phyloP scores from a whole-genome alignment of 352 stramenopile genomes.

The Globisporangium barbulae region DNA sequence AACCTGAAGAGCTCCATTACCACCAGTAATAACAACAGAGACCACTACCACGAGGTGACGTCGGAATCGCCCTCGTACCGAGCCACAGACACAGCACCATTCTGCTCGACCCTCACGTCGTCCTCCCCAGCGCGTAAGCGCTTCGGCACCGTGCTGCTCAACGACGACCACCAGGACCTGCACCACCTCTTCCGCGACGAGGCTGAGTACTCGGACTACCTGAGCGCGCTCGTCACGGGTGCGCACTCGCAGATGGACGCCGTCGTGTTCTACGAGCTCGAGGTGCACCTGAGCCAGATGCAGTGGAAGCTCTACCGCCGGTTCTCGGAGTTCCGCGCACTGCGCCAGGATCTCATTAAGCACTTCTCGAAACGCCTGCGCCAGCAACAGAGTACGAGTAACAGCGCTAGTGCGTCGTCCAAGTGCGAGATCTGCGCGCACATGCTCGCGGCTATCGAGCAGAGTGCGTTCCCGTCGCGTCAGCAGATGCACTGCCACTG shows the following conservation, averaged over 20 bases:
- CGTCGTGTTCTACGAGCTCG: slow-evolving; percentile 67
- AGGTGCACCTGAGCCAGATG: slow-evolving; percentile 60
- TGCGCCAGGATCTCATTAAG: slow-evolving; percentile 62
- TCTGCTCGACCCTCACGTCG: slow-evolving; percentile 7
- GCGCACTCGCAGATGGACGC: slow-evolving; percentile 47
- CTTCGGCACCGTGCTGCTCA: slow-evolving; percentile 32
- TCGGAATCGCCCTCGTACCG: slow-evolving; percentile 10
- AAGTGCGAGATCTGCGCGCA: slow-evolving; percentile 60
- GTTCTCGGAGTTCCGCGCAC: slow-evolving; percentile 68
- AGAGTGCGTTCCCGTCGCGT: slow-evolving; percentile 45
- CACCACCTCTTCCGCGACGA: slow-evolving; percentile 60
- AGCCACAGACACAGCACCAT: background rate
- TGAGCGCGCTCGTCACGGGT: slow-evolving; percentile 41
- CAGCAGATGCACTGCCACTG: slow-evolving; percentile 26
- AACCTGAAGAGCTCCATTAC: slow-evolving; percentile 8
- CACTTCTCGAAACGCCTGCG: slow-evolving; percentile 37
- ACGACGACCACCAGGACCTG: slow-evolving; percentile 36
- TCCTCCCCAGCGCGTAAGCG: slow-evolving; percentile 2
- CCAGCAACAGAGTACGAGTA: slow-evolving; percentile 16
- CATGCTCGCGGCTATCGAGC: slow-evolving; percentile 55
- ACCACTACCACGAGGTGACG: background rate
- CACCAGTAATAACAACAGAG: background rate
- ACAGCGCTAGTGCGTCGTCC: background rate
- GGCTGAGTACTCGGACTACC: slow-evolving; percentile 81
- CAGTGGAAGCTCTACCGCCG: slow-evolving; percentile 56